Evolutionary conservation across 768 basidiomycete genomes (phyloP).

Genomic region (Suillus luteus): DNA sequence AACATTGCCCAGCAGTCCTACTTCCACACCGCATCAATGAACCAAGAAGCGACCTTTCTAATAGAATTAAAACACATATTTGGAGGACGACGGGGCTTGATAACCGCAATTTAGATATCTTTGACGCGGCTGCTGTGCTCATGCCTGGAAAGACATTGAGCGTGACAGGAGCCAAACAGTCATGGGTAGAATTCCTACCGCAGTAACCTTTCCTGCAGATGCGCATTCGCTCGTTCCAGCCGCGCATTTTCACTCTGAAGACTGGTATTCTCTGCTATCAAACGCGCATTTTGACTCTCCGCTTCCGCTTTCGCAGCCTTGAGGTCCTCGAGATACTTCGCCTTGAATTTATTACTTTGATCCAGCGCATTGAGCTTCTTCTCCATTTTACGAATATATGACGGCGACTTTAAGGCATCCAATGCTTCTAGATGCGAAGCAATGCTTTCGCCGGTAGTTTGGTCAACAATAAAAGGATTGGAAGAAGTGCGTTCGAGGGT

Average conservation of each 20-base stretch:
- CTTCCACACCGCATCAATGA: not conserved
- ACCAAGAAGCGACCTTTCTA: not conserved
- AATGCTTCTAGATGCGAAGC: slow-evolving; percentile 17
- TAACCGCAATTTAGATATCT: slow-evolving; percentile 15
- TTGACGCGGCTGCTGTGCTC: slow-evolving; percentile 8
- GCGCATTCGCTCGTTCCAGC: slow-evolving; percentile 20
- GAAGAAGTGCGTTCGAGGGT: slow-evolving; percentile 16
- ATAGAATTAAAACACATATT: slow-evolving; percentile 2
- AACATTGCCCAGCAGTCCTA: slow-evolving; percentile 1
- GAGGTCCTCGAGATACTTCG: slow-evolving; percentile 19
- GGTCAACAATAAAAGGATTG: not conserved
- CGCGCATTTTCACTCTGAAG: slow-evolving; percentile 19
- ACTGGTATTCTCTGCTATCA: slow-evolving; percentile 7
- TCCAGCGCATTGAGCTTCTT: slow-evolving; percentile 38
- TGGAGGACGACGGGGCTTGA: slow-evolving; percentile 7
- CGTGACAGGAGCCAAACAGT: not conserved
- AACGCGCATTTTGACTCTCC: not conserved
- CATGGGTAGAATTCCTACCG: slow-evolving; percentile 1
- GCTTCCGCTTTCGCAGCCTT: slow-evolving; percentile 3
- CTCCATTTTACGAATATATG: slow-evolving; percentile 42
- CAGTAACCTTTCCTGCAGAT: slow-evolving; percentile 11
- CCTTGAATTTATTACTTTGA: slow-evolving; percentile 38
- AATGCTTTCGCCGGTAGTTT: not conserved
- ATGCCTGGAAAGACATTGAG: not conserved
- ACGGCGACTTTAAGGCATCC: slow-evolving; percentile 19